Evolutionary conservation across 371 early-diverging fungal genomes (phyloP), one percentile per base, ranked within the genome.

Genomic region (Actinomortierella wolfii): DNA sequence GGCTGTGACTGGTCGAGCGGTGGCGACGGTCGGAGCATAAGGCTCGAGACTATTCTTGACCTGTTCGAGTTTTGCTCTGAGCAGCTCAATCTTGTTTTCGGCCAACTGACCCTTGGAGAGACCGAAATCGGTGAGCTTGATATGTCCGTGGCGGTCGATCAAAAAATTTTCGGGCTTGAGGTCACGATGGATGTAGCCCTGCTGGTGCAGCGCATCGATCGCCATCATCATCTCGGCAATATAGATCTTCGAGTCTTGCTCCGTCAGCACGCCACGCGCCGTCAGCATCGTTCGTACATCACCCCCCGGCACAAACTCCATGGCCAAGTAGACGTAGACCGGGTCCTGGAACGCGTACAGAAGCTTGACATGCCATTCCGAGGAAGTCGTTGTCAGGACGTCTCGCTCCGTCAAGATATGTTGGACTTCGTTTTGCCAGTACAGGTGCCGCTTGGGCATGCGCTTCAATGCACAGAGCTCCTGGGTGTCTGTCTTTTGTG

Each of bases 91-190:
- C 45, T 83, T 56, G 17, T 80, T 79, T 9, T 82, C 76, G 54
- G 88, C 88, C 47, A 92, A 65, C 20, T 78, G 75, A 15, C 93
- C 94, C 42, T 92, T 90, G 21, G 92, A 88, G 48, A 96, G 83
- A 1, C 98, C 97, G 83, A 97, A 97, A 76, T 97, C 98, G 2
- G 87, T 84, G 57, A 95, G 69, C 34, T 86, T 89, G 51, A 94
- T 76, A 77, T 93, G 94, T 0, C 92, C 92, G 6, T 75, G 77
- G 0, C 54, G 55, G 66, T 87, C 90, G 25, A 89, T 77, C 52
- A 89, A 64, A 52, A 89, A 83, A 51, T 86, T 87, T 56, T 89
- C 87, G 0, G 77, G 86, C 55, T 88, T 89, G 18, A 89, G 66
- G 61, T 89, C 86, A 7, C 91, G 79, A 57, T 87, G 85, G 24